Percentiles rank a stretch among this genome's conserved stretches.
Evolutionary conservation across 164 flowering plant species (phyloP).

Genomic region (Platanus orientalis): DNA sequence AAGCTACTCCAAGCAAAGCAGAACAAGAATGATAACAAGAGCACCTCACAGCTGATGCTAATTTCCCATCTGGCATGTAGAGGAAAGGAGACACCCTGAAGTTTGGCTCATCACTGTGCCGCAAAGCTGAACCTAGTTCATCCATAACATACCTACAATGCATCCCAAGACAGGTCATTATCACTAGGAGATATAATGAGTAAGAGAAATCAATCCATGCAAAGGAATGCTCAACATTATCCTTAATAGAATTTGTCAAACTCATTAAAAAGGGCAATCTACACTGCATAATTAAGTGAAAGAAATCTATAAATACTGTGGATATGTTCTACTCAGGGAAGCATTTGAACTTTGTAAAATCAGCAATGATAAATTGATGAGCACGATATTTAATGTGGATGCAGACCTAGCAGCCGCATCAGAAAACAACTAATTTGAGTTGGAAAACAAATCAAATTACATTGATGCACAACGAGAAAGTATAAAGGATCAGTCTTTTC

Average conservation of each 20-base stretch:
- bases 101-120: slow-evolving; percentile 91
- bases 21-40: slow-evolving; percentile 13
- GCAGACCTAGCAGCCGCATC: too few species aligned
- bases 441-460: too few species aligned
- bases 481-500: not conserved
- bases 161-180: slow-evolving; percentile 11
- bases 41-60: slow-evolving; percentile 85
- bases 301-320: not conserved
- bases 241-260: not conserved
- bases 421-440: too few species aligned
- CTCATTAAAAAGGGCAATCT: not conserved
- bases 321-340: not conserved
- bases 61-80: slow-evolving; percentile 85
- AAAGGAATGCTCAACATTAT: not conserved
- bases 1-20: slow-evolving; percentile 2
- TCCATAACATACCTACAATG: slow-evolving; percentile 90
- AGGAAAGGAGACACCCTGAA: slow-evolving; percentile 91
- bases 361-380: not conserved
- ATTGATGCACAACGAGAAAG: not conserved
- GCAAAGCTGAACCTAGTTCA: slow-evolving; percentile 94
- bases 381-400: not conserved
- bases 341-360: not conserved
- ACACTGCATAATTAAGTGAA: not conserved
- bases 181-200: not conserved
- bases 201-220: not conserved